These are phyloP conservation scores for Pholiota adiposa DNA, from an alignment of 1,284 basidiomycete species.

Conservation along the genomic window DNA sequence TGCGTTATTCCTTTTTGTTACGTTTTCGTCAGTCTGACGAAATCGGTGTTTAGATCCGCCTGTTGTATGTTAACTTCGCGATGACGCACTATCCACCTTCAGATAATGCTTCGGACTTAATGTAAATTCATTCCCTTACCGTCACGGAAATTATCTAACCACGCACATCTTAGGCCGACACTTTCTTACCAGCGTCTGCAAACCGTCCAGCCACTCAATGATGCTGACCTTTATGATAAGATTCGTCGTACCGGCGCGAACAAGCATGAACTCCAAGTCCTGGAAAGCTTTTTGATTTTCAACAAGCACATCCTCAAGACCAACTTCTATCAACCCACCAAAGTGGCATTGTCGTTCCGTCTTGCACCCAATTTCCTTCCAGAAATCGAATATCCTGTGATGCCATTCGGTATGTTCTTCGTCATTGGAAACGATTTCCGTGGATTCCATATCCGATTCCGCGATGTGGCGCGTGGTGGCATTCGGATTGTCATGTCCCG, in stretches of 20 bases:
- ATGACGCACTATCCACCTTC: constrained; percentile 87
- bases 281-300: constrained; percentile 95
- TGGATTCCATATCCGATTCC: constrained; percentile 98
- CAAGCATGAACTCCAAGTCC: constrained; percentile 93
- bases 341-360: constrained; percentile 97
- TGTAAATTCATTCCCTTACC: no score
- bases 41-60: constrained; percentile 71
- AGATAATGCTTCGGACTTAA: constrained; percentile 70
- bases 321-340: constrained; percentile 98
- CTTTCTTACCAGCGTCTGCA: constrained; percentile 95
- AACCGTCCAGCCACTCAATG: constrained; percentile 84
- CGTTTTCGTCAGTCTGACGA: constrained; percentile 5
- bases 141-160: no score
- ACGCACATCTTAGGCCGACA: constrained; percentile 71
- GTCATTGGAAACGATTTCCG: constrained; percentile 95
- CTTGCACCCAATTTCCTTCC: constrained; percentile 94
- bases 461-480: constrained; percentile 97
- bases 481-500: constrained; percentile 95
- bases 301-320: constrained; percentile 98
- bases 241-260: constrained; percentile 86
- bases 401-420: constrained; percentile 93
- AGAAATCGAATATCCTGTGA: constrained; percentile 91
- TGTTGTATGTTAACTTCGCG: constrained; percentile 98
- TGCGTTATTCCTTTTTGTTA: constrained; percentile 37
- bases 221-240: constrained; percentile 87